phyloP scores from a whole-genome alignment of 441 rosid genomes.

The Erodium texanum region DNA sequence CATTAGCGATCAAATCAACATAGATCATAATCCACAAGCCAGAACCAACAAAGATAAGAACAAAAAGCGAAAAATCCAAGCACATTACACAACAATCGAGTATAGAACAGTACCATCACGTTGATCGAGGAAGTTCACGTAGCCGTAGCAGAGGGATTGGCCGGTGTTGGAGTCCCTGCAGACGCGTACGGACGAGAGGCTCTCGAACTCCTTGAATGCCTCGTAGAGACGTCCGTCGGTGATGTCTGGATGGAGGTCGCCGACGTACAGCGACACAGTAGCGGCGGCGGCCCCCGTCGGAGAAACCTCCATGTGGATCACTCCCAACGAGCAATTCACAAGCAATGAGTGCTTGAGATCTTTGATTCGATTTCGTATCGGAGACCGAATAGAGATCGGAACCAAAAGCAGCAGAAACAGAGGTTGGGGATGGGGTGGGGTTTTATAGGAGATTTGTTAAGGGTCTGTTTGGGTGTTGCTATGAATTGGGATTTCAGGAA shows the following conservation, averaged over 20 bases:
- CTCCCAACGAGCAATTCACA: not conserved
- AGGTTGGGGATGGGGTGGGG: constrained; percentile 5
- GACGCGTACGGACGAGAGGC: constrained; percentile 55
- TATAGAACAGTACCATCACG: constrained; percentile 34
- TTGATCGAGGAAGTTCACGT: constrained; percentile 54
- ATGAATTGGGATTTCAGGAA: no score
- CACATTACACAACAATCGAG: not conserved
- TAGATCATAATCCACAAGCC: not conserved
- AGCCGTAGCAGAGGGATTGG: constrained; percentile 69
- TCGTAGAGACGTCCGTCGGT: constrained; percentile 41
- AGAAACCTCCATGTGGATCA: constrained; percentile 36
- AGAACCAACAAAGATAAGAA: not conserved
- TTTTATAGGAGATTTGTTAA: not conserved
- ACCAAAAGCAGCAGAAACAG: not conserved
- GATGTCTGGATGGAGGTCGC: constrained; percentile 56
- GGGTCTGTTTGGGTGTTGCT: not conserved
- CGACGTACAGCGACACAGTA: constrained; percentile 56
- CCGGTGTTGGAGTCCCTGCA: constrained; percentile 52
- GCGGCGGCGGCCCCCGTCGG: constrained; percentile 24
- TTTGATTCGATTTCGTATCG: not conserved
- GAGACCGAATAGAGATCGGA: no score
- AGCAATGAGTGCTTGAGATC: not conserved
- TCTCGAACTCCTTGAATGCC: constrained; percentile 49
- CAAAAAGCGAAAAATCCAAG: not conserved
- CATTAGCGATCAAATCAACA: not conserved